Base-by-base conservation (phyloP, 805 yeast species). In the Zygotorulaspora florentina region DNA sequence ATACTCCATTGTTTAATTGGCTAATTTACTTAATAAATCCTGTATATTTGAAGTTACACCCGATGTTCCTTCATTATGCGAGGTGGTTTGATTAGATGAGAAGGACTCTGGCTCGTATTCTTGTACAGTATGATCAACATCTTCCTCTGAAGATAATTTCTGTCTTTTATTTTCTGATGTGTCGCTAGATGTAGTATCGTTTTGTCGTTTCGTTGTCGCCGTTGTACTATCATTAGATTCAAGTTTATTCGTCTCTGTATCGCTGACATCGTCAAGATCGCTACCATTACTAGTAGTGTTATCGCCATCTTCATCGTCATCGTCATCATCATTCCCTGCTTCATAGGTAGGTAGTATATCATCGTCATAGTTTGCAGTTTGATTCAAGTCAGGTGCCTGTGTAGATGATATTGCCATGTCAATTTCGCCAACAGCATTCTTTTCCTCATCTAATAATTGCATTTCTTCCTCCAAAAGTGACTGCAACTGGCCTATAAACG, bases 41-140 rank as follows among this genome's bases (percentile, higher is more conserved):
- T 65, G 69, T 33, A 65, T 64, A 43, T 57, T 64, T 1, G 68
- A 64, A 2, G 68, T 58, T 9, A 65, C 61, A 10, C 54, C 47
- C 15, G 50, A 41, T n/a, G 51, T 29, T 7, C 55, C 54, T 16
- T 40, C 52, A 17, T 43, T 40, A 8, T 44, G 39, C 3, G 30
- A 34, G 9, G 28, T 17, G 28, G 34, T 47, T 9, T 35, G 44
- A 16, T 18, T 47, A 6, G 51, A 48, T 23, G 47, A 49, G 2
- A 45, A 51, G 5, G 47, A 45, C 33, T 45, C 50, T 8, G 56
- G 55, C 40, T 53, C 55, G 33, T 47, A 48, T 3, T 39, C 50
- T 39, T 49, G 50, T 20, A 43, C 48, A 5, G 18, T 27, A 27
- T 35, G 35, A 9, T 42, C 45, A 15, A 28, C 25, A 8, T 34